These are phyloP conservation scores for Bimuria novae-zelandiae DNA, from an alignment of 2,329 filamentous ascomycete species.

Conservation along the genomic window DNA sequence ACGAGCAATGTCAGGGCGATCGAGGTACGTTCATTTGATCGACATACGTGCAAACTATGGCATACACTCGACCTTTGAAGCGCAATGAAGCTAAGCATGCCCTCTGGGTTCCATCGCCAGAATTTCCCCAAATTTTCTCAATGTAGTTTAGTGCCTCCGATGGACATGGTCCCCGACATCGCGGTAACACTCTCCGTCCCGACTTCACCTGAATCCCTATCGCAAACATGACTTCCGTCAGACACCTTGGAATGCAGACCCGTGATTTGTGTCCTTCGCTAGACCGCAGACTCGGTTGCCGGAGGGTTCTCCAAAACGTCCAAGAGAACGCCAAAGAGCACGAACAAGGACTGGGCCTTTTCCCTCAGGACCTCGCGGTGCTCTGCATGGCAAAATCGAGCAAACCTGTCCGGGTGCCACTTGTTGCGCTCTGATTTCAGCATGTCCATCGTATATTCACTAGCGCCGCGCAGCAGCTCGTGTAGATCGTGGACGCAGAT, in stretches of 20 bases:
- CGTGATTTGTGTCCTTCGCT: too few species aligned
- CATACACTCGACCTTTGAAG: constrained; percentile 2
- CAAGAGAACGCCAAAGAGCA: constrained; percentile 36
- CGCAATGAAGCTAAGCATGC: background rate
- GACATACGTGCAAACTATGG: background rate
- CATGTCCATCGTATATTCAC: constrained; percentile 25
- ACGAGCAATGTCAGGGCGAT: constrained; percentile 6
- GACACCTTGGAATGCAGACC: too few species aligned
- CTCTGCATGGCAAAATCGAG: constrained; percentile 28
- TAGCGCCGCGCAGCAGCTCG: constrained; percentile 32
- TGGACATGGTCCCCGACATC: background rate
- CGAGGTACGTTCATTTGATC: too few species aligned
- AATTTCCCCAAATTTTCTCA: background rate
- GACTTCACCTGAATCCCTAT: background rate
- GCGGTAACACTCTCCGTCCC: background rate
- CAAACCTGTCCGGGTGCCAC: constrained; percentile 43
- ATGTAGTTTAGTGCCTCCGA: constrained; percentile 1
- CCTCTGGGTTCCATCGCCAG: background rate
- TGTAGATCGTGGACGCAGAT: constrained; percentile 38
- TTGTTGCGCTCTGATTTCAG: constrained; percentile 34
- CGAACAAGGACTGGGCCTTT: constrained; percentile 34
- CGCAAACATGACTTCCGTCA: constrained; percentile 1
- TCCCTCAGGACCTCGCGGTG: constrained; percentile 26
- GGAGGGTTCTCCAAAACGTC: constrained; percentile 15
- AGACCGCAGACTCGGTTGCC: background rate